Evolutionary conservation across 1,284 basidiomycete species (phyloP), one percentile per base, ranked within the genome.

Genomic region (Trichosporon sp.): DNA sequence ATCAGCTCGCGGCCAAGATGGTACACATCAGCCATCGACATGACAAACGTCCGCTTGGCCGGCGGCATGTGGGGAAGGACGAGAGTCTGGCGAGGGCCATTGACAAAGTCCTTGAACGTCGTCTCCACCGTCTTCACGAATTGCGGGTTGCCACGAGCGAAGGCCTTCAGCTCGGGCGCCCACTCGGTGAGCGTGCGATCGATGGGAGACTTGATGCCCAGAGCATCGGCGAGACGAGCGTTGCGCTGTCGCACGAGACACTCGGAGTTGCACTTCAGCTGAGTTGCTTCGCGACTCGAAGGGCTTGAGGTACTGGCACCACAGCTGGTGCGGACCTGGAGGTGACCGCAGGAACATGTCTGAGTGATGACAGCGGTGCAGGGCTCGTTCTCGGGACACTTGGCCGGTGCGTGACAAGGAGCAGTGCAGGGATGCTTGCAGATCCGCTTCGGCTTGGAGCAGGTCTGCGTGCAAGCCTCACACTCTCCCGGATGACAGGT

Each of bases 171-270:
- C 46, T 90, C 89, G 2, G 86, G 83, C 29, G 79, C 78, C 77
- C 89, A 93, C 3, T 81, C 83, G 13, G 84, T 83, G 34, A 81
- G 65, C 14, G 68, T 64, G n/a, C 75, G 73, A 62, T 71, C 82
- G 77, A 81, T 67, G 67, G 78, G 69, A 4, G 71, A 58, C 67
- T 77, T 79, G 73, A 96, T 93, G 0, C 92, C 92, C 6, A 97
- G 80, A 0, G 93, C 94, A 52, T 93, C 91, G 1, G 94, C 93
- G 8, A 97, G 81, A 32, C 87, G 82, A 0, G 88, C 89, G 71
- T 95, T 95, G 9, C 94, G 85, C 76, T 93, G 90, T 56, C 88
- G 89, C 32, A 91, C 83, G 23, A 82, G 82, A 71, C 93, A 95
- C 63, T 94, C 91, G 58, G 85, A 87, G 34, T 86, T 87, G 72